Evolutionary conservation across 23 red algal species (phyloP), one percentile per base, ranked within the genome.

Genomic region (Pyropia haitanensis): DNA sequence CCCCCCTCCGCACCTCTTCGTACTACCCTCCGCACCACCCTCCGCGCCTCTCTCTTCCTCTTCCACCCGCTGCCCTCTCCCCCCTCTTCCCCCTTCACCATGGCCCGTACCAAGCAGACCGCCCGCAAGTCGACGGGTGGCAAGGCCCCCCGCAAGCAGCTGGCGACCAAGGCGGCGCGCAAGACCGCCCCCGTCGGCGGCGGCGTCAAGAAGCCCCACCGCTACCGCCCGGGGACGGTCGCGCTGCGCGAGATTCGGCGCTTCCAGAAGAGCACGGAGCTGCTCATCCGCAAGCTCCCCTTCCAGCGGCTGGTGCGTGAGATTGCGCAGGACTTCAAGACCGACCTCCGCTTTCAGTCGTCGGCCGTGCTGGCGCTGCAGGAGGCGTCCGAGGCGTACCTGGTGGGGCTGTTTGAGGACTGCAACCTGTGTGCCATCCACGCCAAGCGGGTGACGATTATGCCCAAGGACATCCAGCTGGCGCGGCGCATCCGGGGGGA

Each of bases 71-170:
- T 3, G 2, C 1, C 39, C 39, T 46, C 39, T 9, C 39, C 39
- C 39, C 39, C 1, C 39, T 13, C 39, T 9, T 1, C 39, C 8
- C 55, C 55, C 55, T 14, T 13, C 19, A 16, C 22, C 49, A 95
- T 95, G 89, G 89, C 89, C 63, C 89, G 89, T 55, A 95, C 89
- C 61, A 95, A 95, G 76, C 89, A 95, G 65, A 95, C 89, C 56
- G 89, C 89, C 26, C 89, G 89, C 61, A 95, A 95, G 80, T 95
- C 89, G 73, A 95, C 89, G 51, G 89, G 89, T 27, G 89, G 89
- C 79, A 95, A 95, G 77, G 89, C 89, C 30, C 89, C 89, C 18
- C 81, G 89, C 58, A 95, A 95, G 80, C 89, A 95, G 71, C 89
- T 95, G 56, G 89, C 89, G 19, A 87, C 89, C 76, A 95, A 95